Base-by-base conservation (phyloP, 768 basidiomycete species). In the Suillus plorans region DNA sequence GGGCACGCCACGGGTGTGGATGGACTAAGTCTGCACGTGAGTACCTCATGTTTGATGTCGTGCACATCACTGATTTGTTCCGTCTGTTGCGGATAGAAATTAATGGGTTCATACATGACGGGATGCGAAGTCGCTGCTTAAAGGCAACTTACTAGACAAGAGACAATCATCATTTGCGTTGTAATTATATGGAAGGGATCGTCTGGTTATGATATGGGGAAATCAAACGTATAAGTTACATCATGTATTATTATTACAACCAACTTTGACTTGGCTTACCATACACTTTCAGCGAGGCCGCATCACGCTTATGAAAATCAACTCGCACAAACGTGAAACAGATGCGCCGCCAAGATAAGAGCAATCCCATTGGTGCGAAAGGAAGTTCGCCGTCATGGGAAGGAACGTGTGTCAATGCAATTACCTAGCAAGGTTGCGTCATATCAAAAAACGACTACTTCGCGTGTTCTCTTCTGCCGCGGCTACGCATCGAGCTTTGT, bases 1-100 rank as follows among this genome's bases (percentile, higher is more conserved):
- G 74, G 74, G 31, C 65, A 53, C 37, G 64, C 70, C 20, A 72
- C 69, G 45, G 74, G 73, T 5, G 67, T 72, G 60, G 74, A 74
- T 58, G 68, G 69, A 39, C 66, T 64, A 52, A 74, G 69, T 64
- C 59, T 75, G 44, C 64, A 69, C 57, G 73, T 76, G 18, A 64
- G 73, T 66, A 60, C 57, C 68, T 69, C 68, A 28, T 8, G 56
- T 42, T 63, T 60, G 55, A 31, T 42, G 63, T 65, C 63, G 14
- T 28, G n/a, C 10, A 25, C 20, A 8, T 37, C 22, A 42, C 47
- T 20, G 39, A 25, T 47, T 47, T 56, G 20, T 58, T 22, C 39
- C 34, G 47, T 47, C 9, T n/a, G 22, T 22, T 20, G 3, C 28
- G 44, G 10, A 3, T 64, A 73, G 72, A 74, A 67, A 58, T 66